These are phyloP conservation scores for Pleurotus giganteus DNA, from an alignment of 768 basidiomycete genomes.

Conservation along the genomic window DNA sequence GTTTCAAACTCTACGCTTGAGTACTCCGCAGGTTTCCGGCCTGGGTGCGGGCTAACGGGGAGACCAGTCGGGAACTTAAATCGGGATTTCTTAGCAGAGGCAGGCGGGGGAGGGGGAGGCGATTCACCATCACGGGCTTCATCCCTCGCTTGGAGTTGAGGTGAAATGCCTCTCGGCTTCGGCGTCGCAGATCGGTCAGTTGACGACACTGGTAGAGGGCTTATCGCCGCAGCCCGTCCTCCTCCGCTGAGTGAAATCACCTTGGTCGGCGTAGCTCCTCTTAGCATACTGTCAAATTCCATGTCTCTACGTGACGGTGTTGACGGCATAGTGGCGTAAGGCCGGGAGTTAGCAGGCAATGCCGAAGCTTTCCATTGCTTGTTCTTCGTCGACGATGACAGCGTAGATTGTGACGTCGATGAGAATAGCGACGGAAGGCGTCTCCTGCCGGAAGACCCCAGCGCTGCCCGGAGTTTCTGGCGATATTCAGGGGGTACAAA, in stretches of 20 bases:
- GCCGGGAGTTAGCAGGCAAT: constrained; percentile 76
- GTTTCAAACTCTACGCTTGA: constrained; percentile 84
- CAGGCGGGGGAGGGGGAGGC: constrained; percentile 20
- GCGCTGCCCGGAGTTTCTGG: constrained; percentile 62
- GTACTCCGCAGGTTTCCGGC: constrained; percentile 67
- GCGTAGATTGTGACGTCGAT: constrained; percentile 46
- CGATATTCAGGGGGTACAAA: constrained; percentile 88
- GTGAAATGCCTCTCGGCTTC: constrained; percentile 11
- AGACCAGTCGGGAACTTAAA: constrained; percentile 57
- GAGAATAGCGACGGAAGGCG: constrained; percentile 72
- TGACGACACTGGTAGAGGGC: background rate
- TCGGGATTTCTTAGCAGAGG: constrained; percentile 39
- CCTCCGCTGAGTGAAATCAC: constrained; percentile 34
- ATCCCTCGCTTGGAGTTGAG: constrained; percentile 10
- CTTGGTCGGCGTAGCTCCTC: constrained; percentile 47
- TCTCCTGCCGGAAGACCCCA: constrained; percentile 41
- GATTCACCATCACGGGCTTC: constrained; percentile 12
- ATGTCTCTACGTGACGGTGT: constrained; percentile 58
- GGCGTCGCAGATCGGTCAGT: constrained; percentile 9
- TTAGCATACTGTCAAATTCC: constrained; percentile 77
- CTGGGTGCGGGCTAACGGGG: constrained; percentile 50
- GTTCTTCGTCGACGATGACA: constrained; percentile 46
- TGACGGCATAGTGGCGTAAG: constrained; percentile 62
- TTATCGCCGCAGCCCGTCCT: constrained; percentile 3
- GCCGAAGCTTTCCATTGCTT: constrained; percentile 74